A percentile compares a stretch with the other conserved stretches of the same genome.
phyloP scores from a whole-genome alignment of 2,329 filamentous ascomycete species.

The Phyllosticta citriasiana region DNA sequence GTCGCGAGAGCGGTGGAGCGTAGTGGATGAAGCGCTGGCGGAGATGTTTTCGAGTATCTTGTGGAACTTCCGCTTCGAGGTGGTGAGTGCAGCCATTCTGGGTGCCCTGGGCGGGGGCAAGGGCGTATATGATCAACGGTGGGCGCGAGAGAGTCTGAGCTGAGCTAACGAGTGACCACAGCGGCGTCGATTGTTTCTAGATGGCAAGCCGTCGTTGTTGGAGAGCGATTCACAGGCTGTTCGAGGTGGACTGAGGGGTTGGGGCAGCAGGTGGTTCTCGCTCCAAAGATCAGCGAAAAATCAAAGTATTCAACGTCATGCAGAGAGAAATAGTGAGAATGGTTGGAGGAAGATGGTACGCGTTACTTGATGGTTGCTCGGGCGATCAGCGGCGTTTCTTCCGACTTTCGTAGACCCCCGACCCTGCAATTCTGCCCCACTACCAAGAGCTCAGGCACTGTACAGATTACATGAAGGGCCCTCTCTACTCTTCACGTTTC shows the following conservation, averaged over 20 bases:
- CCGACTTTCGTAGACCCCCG: neutral
- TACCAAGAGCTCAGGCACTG: constrained; percentile 5
- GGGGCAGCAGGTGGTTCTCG: neutral
- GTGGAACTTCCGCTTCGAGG: constrained; percentile 79
- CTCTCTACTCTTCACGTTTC: constrained; percentile 13
- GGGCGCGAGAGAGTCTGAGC: neutral
- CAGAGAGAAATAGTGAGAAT: neutral
- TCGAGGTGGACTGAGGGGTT: neutral
- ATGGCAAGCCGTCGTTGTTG: neutral
- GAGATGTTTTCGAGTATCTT: constrained; percentile 54
- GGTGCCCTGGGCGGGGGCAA: neutral
- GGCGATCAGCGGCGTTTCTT: constrained; percentile 8
- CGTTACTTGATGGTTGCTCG: constrained; percentile 1
- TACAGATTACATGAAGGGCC: constrained; percentile 8
- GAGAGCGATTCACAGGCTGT: neutral
- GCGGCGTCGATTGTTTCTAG: neutral
- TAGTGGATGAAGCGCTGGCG: constrained; percentile 40
- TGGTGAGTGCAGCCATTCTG: constrained; percentile 49
- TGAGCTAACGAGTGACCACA: neutral
- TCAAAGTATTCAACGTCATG: neutral
- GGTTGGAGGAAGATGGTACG: neutral
- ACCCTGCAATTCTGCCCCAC: constrained; percentile 7
- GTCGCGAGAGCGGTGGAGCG: constrained; percentile 28
- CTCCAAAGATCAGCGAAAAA: neutral
- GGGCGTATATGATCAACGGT: constrained; percentile 2